Conservation (phyloP, 805 yeast genomes). For the Brettanomyces anomalus region DNA sequence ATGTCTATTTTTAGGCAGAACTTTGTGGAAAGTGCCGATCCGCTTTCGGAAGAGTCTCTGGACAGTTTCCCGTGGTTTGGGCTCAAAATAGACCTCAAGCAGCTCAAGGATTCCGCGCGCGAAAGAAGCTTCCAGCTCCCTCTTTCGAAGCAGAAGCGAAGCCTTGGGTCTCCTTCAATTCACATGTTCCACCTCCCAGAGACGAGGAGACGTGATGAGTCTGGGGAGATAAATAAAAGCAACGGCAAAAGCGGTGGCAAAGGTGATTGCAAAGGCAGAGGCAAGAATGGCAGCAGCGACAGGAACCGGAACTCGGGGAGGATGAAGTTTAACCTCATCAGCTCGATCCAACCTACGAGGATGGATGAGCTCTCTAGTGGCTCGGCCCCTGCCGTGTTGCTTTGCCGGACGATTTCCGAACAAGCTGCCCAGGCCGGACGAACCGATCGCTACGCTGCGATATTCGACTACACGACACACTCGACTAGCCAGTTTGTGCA, state of each 20-base stretch:
- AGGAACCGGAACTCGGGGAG: too few relatives aligned
- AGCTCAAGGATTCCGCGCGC: slow-evolving; percentile 22
- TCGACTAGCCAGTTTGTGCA: slow-evolving; percentile 28
- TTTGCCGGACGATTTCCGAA: slow-evolving; percentile 18
- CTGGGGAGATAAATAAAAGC: too few relatives aligned
- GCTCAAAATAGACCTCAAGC: slow-evolving; percentile 25
- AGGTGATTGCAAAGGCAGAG: too few relatives aligned
- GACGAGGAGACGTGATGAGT: too few relatives aligned
- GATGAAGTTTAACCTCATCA: slow-evolving; percentile 15
- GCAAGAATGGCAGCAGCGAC: too few relatives aligned
- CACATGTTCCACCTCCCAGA: slow-evolving; percentile 26
- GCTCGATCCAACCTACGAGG: slow-evolving; percentile 1
- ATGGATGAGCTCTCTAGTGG: slow-evolving; percentile 15
- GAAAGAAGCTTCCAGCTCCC: slow-evolving; percentile 23
- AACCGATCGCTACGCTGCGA: too few relatives aligned
- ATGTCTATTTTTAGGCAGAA: slow-evolving; percentile 45
- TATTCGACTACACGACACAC: slow-evolving; percentile 31
- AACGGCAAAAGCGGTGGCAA: too few relatives aligned
- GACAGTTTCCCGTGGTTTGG: slow-evolving; percentile 11
- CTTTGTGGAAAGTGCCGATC: slow-evolving; percentile 18
- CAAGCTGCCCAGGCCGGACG: too few relatives aligned
- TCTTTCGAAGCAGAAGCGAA: slow-evolving; percentile 12
- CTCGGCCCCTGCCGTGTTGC: slow-evolving; percentile 20
- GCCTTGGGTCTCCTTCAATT: slow-evolving; percentile 22
- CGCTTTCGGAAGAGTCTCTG: background rate